Base-by-base conservation (phyloP, 2,329 filamentous ascomycete species). In the Xylariaceae sp. region DNA sequence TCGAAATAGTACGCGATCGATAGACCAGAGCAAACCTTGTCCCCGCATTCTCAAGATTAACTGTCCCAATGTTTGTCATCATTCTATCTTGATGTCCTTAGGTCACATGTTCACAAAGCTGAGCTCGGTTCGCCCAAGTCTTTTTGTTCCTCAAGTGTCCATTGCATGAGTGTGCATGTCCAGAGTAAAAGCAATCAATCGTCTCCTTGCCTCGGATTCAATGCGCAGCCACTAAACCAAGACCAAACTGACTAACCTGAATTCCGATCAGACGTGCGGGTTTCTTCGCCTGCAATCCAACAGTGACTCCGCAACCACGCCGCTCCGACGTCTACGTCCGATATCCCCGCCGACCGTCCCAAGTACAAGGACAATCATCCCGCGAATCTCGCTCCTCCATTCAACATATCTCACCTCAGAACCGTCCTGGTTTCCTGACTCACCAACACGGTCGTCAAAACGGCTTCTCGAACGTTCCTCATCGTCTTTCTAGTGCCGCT, bases 371-470 rank as follows among this genome's bases (percentile, higher is more conserved):
- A 16, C 40, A 44, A 42, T 38, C 43, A 42, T 28, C 18, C 38
- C 42, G 31, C 42, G 46, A 40, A 18, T 43, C 34, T 42, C 50
- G 19, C 44, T 31, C 31, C 45, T 54, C 51, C 17, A 42, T 38
- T 50, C 48, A 58, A 50, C 47, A 50, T 41, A 46, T 46, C 53
- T 33, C 42, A 34, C 33, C 38, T 53, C 49, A 34, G 50, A 39
- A 43, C 54, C 45, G 42, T 55, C 53, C 50, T 60, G 63, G 62
- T 64, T 59, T 63, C 68, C 45, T 40, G 41, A 69, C 66, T 68
- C 63, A 67, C 67, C 69, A 77, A 74, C 69, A 80, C 78, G 77
- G 77, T 77, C 71, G 68, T 69, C 61, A 71, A 70, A 73, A 73
- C 73, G 70, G 67, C 68, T 72, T 71, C 65, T 63, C 70, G 69